Conservation (phyloP, 768 basidiomycete species). For the Tulasnella sp. region DNA sequence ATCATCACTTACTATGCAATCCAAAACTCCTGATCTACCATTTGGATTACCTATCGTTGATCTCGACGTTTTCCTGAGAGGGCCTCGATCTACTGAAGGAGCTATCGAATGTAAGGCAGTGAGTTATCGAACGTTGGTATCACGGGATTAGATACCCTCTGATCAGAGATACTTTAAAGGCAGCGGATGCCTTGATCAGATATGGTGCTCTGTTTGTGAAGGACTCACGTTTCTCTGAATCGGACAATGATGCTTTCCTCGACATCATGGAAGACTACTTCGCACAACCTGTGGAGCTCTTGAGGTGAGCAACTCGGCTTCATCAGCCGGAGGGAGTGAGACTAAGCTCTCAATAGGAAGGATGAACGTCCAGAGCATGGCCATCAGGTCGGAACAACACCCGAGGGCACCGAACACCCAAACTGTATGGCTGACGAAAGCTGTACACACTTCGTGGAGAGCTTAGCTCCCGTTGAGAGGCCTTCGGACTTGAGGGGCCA, state of each 20-base stretch:
- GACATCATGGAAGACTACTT: conserved; percentile 94
- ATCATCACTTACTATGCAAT: not conserved
- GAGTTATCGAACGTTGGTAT: not conserved
- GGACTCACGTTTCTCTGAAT: conserved; percentile 74
- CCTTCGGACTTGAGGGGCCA: conserved; percentile 53
- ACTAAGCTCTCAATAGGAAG: conserved; percentile 22
- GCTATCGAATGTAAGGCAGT: conserved; percentile 56
- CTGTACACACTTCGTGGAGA: conserved; percentile 67
- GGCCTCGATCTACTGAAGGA: conserved; percentile 38
- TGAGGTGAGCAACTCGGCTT: conserved; percentile 31
- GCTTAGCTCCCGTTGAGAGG: conserved; percentile 63
- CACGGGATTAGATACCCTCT: too few relatives aligned
- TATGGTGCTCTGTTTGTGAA: conserved; percentile 81
- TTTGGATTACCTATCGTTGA: conserved; percentile 60
- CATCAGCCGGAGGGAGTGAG: not conserved
- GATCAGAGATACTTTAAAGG: conserved; percentile 31
- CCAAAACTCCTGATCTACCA: not conserved
- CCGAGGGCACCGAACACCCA: conserved; percentile 79
- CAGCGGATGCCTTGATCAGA: conserved; percentile 65
- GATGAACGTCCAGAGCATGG: conserved; percentile 79
- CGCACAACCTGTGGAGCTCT: conserved; percentile 45
- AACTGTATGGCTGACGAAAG: conserved; percentile 74
- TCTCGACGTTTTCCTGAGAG: conserved; percentile 53
- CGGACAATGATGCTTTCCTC: conserved; percentile 71
- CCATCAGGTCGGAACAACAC: conserved; percentile 87